phyloP scores from a whole-genome alignment of 768 basidiomycete genomes.

The Auricularia sp. region DNA sequence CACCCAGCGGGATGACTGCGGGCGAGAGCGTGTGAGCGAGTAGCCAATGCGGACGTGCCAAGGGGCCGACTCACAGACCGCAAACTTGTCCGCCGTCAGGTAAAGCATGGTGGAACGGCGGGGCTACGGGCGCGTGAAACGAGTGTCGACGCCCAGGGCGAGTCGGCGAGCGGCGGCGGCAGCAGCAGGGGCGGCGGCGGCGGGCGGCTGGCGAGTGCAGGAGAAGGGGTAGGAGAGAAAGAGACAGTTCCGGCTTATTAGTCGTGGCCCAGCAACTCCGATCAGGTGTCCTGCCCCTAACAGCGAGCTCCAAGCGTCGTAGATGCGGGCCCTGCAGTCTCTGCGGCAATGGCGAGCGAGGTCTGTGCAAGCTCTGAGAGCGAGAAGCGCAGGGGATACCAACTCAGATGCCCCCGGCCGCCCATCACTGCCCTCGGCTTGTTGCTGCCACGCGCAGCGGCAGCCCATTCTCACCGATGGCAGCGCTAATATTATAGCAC shows the following conservation, averaged over 20 bases:
- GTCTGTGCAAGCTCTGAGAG: too few species aligned
- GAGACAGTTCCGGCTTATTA: neutral
- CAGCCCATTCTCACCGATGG: too few species aligned
- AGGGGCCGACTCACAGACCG: constrained; percentile 58
- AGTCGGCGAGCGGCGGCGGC: neutral
- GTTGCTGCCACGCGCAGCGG: too few species aligned
- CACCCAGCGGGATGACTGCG: constrained; percentile 78
- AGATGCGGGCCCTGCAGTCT: too few species aligned
- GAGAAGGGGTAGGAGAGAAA: neutral
- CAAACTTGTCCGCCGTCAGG: constrained; percentile 83
- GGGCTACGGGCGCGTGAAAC: neutral
- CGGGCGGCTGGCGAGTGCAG: neutral
- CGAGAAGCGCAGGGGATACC: too few species aligned
- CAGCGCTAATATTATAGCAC: too few species aligned
- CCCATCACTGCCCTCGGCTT: too few species aligned
- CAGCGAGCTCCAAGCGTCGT: too few species aligned
- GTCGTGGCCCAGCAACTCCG: neutral
- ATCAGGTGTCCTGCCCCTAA: neutral
- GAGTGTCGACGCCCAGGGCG: neutral
- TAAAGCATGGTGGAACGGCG: constrained; percentile 50
- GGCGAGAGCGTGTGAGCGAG: neutral
- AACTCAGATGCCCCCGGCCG: too few species aligned
- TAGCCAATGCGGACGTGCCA: neutral
- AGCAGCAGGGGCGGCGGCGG: neutral
- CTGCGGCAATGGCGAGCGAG: too few species aligned